Base-by-base conservation (phyloP, 805 yeast genomes). In the Myxozyma vanderwaltii region DNA sequence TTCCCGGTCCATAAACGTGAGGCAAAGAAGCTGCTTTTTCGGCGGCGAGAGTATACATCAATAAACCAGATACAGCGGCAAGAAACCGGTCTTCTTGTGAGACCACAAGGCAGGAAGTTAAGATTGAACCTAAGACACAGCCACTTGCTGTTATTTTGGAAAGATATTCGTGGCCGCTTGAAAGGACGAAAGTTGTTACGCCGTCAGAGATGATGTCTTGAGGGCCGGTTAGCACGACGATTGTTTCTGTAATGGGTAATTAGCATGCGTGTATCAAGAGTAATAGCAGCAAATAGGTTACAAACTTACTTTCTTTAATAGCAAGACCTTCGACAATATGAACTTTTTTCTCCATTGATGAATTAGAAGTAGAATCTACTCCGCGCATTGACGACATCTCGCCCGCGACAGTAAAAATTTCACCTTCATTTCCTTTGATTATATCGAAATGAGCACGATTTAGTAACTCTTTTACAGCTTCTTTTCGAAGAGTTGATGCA, bases 341-440 rank as follows among this genome's bases (percentile, higher is more conserved):
- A 19, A 58, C 61, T 23, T 58, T 51, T 79, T 45, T 76, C 81
- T 5, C 64, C 58, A 0, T 91, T 84, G 26, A 86, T 79, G 27
- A 39, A 24, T 17, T 35, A 15, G 61, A 41, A 1, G 54, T 46
- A 26, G 51, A 52, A 68, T 90, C 96, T 6, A 88, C 95, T 23
- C 96, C 96, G 63, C 81, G 80, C 91, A 88, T 87, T 10, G 70
- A 64, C 1, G 70, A 61, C 2, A 68, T 69, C 1, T 68, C 69
- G 0, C 85, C 84, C 1, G 92, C 88, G 53, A 82, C 72, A 1
- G 86, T 74, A 31, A 77, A 63, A 7, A 91, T 86, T 68, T 91
- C 97, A n/a, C 92, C 89, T 12, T 83, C 80, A 67, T 91, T 91
- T 0, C 96, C 97, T 71, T 91, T 89, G 64, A 91, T 84, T 27